Evolutionary conservation across 148 eudicot genomes (phyloP).

Genomic region (Persicaria maculosa): DNA sequence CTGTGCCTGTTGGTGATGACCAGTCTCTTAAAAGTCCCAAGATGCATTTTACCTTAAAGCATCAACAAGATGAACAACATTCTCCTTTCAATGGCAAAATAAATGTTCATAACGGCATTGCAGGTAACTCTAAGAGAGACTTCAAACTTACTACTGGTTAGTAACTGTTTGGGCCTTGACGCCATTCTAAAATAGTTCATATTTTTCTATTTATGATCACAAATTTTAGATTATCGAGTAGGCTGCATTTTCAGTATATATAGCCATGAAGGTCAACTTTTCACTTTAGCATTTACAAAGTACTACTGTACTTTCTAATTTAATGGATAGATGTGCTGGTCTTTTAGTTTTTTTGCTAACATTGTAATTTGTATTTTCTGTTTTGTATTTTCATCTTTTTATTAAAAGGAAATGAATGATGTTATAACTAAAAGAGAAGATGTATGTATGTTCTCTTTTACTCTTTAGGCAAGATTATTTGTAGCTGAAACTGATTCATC

Average conservation of each 20-base stretch:
- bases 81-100: constrained; percentile 18
- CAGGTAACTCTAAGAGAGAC: constrained; percentile 37
- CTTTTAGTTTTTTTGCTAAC: neutral
- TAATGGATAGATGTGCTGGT: neutral
- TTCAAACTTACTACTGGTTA: constrained; percentile 51
- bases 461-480: neutral
- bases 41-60: constrained; percentile 14
- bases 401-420: neutral
- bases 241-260: neutral
- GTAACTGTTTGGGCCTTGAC: constrained; percentile 13
- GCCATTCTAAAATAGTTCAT: neutral
- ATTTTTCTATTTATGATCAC: neutral
- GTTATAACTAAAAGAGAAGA: neutral
- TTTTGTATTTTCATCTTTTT: too few species aligned
- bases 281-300: neutral
- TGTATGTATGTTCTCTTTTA: neutral
- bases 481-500: neutral
- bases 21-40: constrained; percentile 13
- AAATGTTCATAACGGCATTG: constrained; percentile 18
- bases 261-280: neutral
- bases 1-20: constrained; percentile 24
- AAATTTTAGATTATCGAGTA: neutral
- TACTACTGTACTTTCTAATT: too few species aligned
- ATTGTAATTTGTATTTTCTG: neutral
- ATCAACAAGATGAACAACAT: constrained; percentile 16